Evolutionary conservation across 2,329 filamentous ascomycete species (phyloP), one percentile per base, ranked within the genome.

Genomic region (Pyrenochaeta sp.): DNA sequence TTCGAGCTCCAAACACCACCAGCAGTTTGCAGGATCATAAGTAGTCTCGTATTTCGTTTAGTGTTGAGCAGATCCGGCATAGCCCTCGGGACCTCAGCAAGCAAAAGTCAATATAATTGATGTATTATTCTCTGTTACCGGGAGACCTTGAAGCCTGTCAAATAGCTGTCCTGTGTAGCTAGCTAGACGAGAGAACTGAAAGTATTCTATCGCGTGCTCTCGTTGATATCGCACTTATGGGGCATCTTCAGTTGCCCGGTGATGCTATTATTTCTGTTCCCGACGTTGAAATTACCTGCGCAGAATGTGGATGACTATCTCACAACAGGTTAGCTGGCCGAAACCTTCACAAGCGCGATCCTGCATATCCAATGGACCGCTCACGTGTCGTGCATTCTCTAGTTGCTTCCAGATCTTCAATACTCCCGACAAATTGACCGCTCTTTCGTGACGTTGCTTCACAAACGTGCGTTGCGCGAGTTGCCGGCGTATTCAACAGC

Each of bases 251-350:
- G 9, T n/a, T 44, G 19, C 19, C 19, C 22, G 42, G 28, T 12
- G 10, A 44, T 12, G 12, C 10, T 28, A n/a, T 12, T 37, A 5
- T 19, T 36, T 27, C 40, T 34, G 42, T 25, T 45, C 43, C n/a
- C 30, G 36, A 30, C 46, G 63, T 64, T 32, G 40, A 60, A 57
- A 60, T 62, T 64, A 58, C 60, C 51, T 58, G 57, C 57, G 50
- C 47, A 50, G 51, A 36, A 40, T 48, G 50, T 50, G 46, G 42
- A 52, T 19, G 34, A 42, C 63, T 64, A 64, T 19, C 19, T 46
- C 50, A 7, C n/a, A 52, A 54, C 13, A 27, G 55, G 63, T 47
- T 66, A 66, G 63, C 28, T 48, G 52, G 27, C 58, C 61, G 61
- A 58, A 50, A 56, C 43, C 25, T 30, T 49, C 39, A 47, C 49